phyloP scores from a whole-genome alignment of 352 stramenopile species.

The Globisporangium radiosum region DNA sequence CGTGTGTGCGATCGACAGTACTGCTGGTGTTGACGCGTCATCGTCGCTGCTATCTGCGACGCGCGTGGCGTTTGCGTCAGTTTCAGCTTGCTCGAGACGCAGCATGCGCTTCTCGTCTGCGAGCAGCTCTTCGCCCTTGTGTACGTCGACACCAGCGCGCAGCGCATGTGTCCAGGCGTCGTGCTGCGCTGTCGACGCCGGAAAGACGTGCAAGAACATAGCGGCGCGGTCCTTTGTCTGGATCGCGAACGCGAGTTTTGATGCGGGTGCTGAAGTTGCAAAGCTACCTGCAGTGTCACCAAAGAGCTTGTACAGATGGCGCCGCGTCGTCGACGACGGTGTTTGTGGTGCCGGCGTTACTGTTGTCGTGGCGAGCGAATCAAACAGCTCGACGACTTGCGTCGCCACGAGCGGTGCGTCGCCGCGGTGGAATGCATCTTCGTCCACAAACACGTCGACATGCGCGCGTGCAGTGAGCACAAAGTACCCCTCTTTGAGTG shows the following conservation, averaged over 20 bases:
- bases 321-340: slow-evolving; percentile 3
- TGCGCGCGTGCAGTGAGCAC: slow-evolving; percentile 25
- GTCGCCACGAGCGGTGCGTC: slow-evolving; percentile 16
- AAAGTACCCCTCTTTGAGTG: slow-evolving; percentile 24
- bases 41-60: background rate
- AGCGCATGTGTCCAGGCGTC: slow-evolving; percentile 38
- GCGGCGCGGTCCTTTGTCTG: slow-evolving; percentile 11
- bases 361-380: background rate
- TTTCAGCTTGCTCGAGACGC: slow-evolving; percentile 23
- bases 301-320: slow-evolving; percentile 20
- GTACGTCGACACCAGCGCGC: slow-evolving; percentile 25
- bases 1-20: background rate
- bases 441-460: slow-evolving; percentile 35
- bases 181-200: slow-evolving; percentile 28
- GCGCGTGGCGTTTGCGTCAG: slow-evolving; percentile 12
- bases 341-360: background rate
- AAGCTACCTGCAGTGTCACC: slow-evolving; percentile 1
- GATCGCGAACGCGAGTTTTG: slow-evolving; percentile 5
- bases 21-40: background rate
- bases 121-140: slow-evolving; percentile 48
- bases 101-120: slow-evolving; percentile 46
- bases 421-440: slow-evolving; percentile 30
- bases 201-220: slow-evolving; percentile 32
- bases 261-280: background rate
- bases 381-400: slow-evolving; percentile 28